Base-by-base conservation (phyloP, 495 filamentous ascomycete species). In the Xylaria grammica region DNA sequence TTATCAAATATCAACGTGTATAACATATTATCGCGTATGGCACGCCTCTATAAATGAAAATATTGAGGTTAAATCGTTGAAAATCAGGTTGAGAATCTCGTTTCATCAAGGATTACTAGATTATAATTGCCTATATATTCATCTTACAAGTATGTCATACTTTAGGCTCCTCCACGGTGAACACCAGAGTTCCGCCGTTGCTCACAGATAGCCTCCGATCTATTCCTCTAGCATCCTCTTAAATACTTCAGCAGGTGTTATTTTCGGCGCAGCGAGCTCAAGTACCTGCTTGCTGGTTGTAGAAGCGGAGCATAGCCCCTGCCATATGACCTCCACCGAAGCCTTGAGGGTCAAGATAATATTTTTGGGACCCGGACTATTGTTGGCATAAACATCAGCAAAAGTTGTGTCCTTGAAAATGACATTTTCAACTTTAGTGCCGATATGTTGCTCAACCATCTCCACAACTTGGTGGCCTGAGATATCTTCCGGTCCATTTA, bases 401-500 rank as follows among this genome's bases (percentile, higher is more conserved):
- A 73, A 70, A 10, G 74, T 76, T 20, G 71, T 26, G 59, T 82
- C 79, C 62, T 78, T 53, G 42, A 75, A 82, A 29, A 17, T 62
- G n/a, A 81, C 77, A 7, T 75, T 65, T 30, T 78, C 58, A 3
- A 81, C 74, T 13, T 48, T 50, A 0, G 63, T 65, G 17, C 79
- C 79, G 22, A 77, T 79, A 19, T 79, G 11, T 54, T 74, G 50
- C 76, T 81, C 79, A 10, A 83, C 67, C 69, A 82, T 60, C 20
- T 73, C 61, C 20, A 82, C 75, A 53, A 81, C 60, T 53, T 77
- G 66, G 20, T 61, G 61, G 9, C 80, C 80, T 36, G 73, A 77
- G 4, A 80, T 72, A 48, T 82, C 77, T 48, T 75, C 77, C 0
- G 78, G 79, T 17, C 79, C 79, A 62, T 79, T 82, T 10, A 83